Evolutionary conservation across 1,284 basidiomycete species (phyloP).

Genomic region (Apiotrichum akiyoshidainum): DNA sequence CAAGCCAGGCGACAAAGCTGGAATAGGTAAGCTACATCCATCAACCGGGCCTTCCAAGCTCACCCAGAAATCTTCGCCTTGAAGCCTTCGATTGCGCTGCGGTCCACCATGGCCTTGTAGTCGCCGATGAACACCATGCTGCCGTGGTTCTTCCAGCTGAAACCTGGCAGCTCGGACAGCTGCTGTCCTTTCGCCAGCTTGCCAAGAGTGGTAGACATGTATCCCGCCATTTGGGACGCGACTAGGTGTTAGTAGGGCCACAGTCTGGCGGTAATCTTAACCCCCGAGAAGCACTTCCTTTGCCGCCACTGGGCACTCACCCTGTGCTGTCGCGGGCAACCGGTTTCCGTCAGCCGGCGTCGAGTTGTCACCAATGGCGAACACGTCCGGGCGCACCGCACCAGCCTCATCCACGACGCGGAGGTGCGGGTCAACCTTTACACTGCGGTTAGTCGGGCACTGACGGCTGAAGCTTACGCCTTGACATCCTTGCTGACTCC

Average conservation of each 20-base stretch:
- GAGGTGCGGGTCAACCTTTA: conserved; percentile 63
- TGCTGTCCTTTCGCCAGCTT: conserved; percentile 55
- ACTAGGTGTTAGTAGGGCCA: conserved; percentile 53
- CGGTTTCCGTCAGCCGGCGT: conserved; percentile 59
- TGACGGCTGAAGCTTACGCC: conserved; percentile 53
- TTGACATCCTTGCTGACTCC: conserved; percentile 63
- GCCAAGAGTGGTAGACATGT: conserved; percentile 67
- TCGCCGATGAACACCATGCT: conserved; percentile 77
- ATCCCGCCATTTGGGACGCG: conserved; percentile 74
- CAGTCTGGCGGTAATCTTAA: too few species aligned
- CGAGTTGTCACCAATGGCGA: conserved; percentile 77
- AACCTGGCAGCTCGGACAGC: conserved; percentile 52
- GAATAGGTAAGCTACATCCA: background rate
- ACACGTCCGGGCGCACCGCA: conserved; percentile 66
- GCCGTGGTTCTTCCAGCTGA: conserved; percentile 68
- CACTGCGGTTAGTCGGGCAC: conserved; percentile 37
- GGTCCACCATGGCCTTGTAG: conserved; percentile 73
- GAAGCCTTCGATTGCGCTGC: conserved; percentile 59
- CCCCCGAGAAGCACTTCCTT: background rate
- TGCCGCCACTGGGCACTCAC: background rate
- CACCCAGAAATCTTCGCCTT: conserved; percentile 64
- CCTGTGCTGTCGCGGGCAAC: conserved; percentile 78
- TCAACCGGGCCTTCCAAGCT: background rate
- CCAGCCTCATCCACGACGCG: conserved; percentile 60
- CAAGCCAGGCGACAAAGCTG: conserved; percentile 44